phyloP scores from a whole-genome alignment of 1,284 basidiomycete genomes.

The Ustilago nuda region DNA sequence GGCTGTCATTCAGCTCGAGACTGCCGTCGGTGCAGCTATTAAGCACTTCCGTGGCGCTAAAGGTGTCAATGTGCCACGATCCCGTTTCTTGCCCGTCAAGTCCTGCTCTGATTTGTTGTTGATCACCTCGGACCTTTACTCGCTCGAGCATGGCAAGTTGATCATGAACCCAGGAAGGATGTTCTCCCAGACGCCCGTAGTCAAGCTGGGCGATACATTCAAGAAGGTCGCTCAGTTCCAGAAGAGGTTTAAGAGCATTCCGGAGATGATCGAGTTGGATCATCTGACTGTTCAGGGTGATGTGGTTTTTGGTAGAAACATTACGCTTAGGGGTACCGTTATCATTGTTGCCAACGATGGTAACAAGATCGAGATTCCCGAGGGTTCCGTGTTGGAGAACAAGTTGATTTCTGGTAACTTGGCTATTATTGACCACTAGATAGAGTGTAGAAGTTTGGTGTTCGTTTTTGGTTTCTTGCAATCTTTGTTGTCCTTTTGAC shows the following conservation, averaged over 20 bases:
- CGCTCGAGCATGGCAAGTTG: constrained; percentile 91
- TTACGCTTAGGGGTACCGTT: constrained; percentile 74
- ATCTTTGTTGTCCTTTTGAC: neutral
- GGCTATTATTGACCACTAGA: constrained; percentile 69
- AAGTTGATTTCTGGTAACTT: constrained; percentile 72
- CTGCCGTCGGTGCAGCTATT: constrained; percentile 96
- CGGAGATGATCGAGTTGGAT: constrained; percentile 84
- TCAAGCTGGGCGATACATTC: constrained; percentile 88
- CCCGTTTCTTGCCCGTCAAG: constrained; percentile 96
- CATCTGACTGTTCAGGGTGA: constrained; percentile 97
- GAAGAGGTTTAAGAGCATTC: constrained; percentile 97
- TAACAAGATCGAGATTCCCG: constrained; percentile 92
- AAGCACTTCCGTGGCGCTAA: constrained; percentile 92
- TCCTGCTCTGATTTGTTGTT: constrained; percentile 76
- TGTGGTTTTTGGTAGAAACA: constrained; percentile 93
- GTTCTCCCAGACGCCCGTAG: constrained; percentile 90
- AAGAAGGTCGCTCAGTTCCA: constrained; percentile 94
- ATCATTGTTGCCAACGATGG: constrained; percentile 88
- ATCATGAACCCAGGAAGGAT: constrained; percentile 75
- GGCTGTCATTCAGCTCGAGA: constrained; percentile 91
- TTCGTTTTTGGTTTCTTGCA: constrained; percentile 1
- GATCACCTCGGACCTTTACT: constrained; percentile 98
- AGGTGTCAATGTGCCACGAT: constrained; percentile 97
- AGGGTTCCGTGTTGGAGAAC: constrained; percentile 94
- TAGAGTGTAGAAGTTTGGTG: neutral